Base-by-base conservation (phyloP, 2,329 filamentous ascomycete species). In the Huntiella savannae region DNA sequence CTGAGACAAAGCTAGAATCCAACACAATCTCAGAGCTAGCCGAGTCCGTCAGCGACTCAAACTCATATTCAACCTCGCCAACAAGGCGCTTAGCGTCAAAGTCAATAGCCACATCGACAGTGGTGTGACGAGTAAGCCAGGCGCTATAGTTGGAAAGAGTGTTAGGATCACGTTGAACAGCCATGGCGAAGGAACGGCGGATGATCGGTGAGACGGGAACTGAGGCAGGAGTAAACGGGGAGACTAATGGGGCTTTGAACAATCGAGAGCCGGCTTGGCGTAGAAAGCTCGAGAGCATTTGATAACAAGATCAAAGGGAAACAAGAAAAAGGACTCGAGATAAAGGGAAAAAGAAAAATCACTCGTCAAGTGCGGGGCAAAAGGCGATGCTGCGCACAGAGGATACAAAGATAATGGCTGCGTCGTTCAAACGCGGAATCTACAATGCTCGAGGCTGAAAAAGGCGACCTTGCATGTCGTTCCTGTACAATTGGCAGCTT, bases 121-220 rank as follows among this genome's bases (percentile, higher is more conserved):
- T 79, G 15, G 85, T 91, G 65, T 95, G 86, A 59, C 72, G 77
- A 15, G 84, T 94, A 51, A 75, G 69, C 77, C 85, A 95, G 47
- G 80, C 77, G 61, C 83, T 77, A 63, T 95, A 95, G 67, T 96
- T 96, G 58, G 83, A 82, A 49, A 91, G 65, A 19, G 91, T 95
- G 61, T 86, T 92, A 45, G 86, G 86, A 63, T 96, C 88, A 57
- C 83, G 75, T 43, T 54, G 48, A n/a, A 49, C 13, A 38, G 35
- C 47, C 51, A 49, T 50, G 39, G 42, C 17, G 19, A 37, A 45
- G 36, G n/a, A 45, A 10, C 42, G 42, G 42, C 33, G 16, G 10
- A n/a, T 4, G n/a, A 37, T 17, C 15, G 19, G 19, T 15, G 19
- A 39, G 37, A 15, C 13, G 17, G 33, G 19, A 16, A 47, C 37